A percentile compares a stretch with the other conserved stretches of the same genome.
Evolutionary conservation across 2,329 filamentous ascomycete species (phyloP).

Genomic region (Aspergillus floridensis): DNA sequence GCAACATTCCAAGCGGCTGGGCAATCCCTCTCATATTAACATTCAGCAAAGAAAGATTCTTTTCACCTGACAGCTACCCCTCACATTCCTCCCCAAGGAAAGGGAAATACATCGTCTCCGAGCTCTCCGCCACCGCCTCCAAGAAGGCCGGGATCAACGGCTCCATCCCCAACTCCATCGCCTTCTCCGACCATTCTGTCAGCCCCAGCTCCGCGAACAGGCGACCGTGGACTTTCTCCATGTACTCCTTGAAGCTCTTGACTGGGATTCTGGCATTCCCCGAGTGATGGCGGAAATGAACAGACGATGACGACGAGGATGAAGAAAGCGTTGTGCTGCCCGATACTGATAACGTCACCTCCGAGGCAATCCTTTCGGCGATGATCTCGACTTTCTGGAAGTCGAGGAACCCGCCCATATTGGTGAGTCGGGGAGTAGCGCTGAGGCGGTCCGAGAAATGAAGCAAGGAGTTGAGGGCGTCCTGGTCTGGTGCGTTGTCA

Average conservation of each 20-base stretch:
- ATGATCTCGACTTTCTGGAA: slow-evolving; percentile 5
- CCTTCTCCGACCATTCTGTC: not conserved
- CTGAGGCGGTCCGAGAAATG: not conserved
- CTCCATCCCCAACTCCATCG: slow-evolving; percentile 1
- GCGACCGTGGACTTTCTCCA: not conserved
- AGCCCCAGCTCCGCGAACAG: not conserved
- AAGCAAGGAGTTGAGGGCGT: slow-evolving; percentile 3
- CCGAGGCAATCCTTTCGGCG: not conserved
- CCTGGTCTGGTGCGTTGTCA: slow-evolving; percentile 3
- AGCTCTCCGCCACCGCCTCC: not conserved
- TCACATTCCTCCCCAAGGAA: too few species aligned
- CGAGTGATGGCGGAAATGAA: not conserved
- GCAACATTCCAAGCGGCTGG: too few species aligned
- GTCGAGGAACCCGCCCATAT: slow-evolving; percentile 3
- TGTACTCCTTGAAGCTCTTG: not conserved
- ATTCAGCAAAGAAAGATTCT: too few species aligned
- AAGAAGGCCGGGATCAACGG: not conserved
- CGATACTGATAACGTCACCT: not conserved
- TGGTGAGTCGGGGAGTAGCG: not conserved
- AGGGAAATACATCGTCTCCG: too few species aligned
- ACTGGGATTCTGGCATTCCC: not conserved
- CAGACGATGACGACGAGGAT: not conserved
- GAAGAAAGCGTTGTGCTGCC: not conserved
- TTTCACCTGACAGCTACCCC: too few species aligned
- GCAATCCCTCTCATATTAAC: too few species aligned